These are phyloP conservation scores for Mollisia scopiformis DNA, from an alignment of 2,329 filamentous ascomycete species.

Conservation along the genomic window DNA sequence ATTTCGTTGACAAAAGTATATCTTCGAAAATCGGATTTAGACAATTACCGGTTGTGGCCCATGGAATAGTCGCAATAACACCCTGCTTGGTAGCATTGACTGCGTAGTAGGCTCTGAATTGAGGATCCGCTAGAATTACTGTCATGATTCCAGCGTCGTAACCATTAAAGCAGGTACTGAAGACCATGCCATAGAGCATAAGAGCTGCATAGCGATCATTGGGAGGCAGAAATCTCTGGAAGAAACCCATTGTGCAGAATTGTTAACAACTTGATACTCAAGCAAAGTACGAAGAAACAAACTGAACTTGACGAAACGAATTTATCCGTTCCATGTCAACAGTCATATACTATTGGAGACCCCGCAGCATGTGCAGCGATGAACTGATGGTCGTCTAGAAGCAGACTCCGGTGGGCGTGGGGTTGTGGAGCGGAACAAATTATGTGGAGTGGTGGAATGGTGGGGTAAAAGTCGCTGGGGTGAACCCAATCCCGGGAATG, in stretches of 20 bases:
- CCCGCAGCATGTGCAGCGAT: constrained; percentile 3
- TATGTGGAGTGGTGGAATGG: not conserved
- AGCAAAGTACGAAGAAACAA: not conserved
- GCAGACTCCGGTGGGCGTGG: constrained; percentile 3
- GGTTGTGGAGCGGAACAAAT: not conserved
- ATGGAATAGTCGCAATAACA: constrained; percentile 44
- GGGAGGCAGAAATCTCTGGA: constrained; percentile 41
- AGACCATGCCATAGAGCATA: constrained; percentile 43
- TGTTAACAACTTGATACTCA: not conserved
- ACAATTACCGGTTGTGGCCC: constrained; percentile 42
- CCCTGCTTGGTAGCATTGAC: constrained; percentile 40
- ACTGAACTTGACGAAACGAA: not conserved
- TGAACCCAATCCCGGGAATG: not conserved
- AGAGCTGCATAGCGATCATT: constrained; percentile 42
- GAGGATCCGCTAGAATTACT: constrained; percentile 45
- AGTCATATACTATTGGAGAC: constrained; percentile 17
- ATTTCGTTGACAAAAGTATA: not conserved
- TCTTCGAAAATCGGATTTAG: not conserved
- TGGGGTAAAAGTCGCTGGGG: not conserved
- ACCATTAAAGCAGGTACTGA: constrained; percentile 45
- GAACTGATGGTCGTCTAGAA: constrained; percentile 3
- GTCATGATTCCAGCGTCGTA: constrained; percentile 48
- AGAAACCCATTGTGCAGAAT: constrained; percentile 33
- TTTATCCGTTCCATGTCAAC: constrained; percentile 9
- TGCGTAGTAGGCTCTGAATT: constrained; percentile 44